phyloP scores from a whole-genome alignment of 2,329 filamentous ascomycete species.

The Clarireedia paspali region DNA sequence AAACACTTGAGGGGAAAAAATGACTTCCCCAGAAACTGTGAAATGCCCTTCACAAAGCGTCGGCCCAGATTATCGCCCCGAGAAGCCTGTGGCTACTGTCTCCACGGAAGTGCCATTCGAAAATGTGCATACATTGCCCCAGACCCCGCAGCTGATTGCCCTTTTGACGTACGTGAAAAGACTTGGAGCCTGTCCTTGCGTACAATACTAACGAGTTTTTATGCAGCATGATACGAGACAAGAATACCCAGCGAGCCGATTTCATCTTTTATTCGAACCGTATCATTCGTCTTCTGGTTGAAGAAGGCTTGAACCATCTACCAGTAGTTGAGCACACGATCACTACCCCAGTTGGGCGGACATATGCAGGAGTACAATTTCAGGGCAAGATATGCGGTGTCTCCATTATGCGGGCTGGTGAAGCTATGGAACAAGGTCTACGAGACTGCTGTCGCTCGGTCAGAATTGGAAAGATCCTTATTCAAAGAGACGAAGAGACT shows the following conservation, averaged over 20 bases:
- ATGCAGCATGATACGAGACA: conserved; percentile 86
- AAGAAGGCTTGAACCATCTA: conserved; percentile 94
- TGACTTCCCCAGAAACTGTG: conserved; percentile 2
- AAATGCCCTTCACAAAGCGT: conserved; percentile 46
- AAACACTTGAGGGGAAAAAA: neutral
- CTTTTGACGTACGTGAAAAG: conserved; percentile 73
- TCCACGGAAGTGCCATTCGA: conserved; percentile 74
- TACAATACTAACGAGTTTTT: conserved; percentile 8
- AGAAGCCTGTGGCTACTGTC: conserved; percentile 80
- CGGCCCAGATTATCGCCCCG: conserved; percentile 70
- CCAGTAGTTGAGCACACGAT: conserved; percentile 84
- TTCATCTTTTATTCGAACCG: conserved; percentile 99
- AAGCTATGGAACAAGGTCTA: conserved; percentile 96
- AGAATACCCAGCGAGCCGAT: conserved; percentile 81
- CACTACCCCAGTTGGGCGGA: conserved; percentile 81
- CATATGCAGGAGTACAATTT: conserved; percentile 87
- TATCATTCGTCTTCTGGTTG: conserved; percentile 91
- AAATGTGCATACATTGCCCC: conserved; percentile 83
- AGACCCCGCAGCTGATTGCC: conserved; percentile 95
- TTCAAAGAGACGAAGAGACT: conserved; percentile 95
- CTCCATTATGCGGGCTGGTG: conserved; percentile 95
- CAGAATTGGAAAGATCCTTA: conserved; percentile 95
- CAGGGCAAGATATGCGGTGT: conserved; percentile 98
- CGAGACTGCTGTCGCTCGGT: conserved; percentile 97
- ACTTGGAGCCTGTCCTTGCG: neutral